Evolutionary conservation across 371 early-diverging fungal genomes (phyloP).

Genomic region (Mucor irregularis): DNA sequence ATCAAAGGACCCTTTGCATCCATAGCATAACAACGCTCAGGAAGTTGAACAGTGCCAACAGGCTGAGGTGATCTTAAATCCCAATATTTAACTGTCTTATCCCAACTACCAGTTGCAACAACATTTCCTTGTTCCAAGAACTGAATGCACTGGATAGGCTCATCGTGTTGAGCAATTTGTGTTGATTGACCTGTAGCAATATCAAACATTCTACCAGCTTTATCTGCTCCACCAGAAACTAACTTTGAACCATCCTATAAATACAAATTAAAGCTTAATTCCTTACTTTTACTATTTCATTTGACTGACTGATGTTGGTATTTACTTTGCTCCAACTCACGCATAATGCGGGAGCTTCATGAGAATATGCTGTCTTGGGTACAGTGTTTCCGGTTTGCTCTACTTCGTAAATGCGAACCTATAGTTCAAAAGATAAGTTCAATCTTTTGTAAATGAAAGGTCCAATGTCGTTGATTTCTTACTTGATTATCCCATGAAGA

Average conservation of each 20-base stretch:
- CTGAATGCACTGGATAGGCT: conserved; percentile 71
- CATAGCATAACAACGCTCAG: conserved; percentile 90
- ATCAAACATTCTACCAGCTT: conserved; percentile 80
- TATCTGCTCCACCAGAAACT: conserved; percentile 87
- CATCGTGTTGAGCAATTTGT: conserved; percentile 85
- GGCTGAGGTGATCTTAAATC: conserved; percentile 81
- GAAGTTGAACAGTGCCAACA: conserved; percentile 70
- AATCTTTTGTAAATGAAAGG: background rate
- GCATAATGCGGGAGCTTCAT: conserved; percentile 84
- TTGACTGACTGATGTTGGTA: background rate
- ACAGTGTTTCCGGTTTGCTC: conserved; percentile 68
- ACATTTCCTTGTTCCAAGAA: conserved; percentile 69
- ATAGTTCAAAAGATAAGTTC: background rate
- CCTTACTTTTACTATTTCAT: background rate
- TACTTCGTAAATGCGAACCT: conserved; percentile 93
- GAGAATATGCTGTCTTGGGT: conserved; percentile 78
- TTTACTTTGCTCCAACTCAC: conserved; percentile 87
- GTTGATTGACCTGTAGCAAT: conserved; percentile 72
- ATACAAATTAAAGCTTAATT: background rate
- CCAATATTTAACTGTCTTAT: conserved; percentile 96
- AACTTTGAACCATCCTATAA: conserved; percentile 84
- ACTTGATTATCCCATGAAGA: conserved; percentile 94
- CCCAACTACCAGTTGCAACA: conserved; percentile 86
- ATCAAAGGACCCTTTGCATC: conserved; percentile 55
- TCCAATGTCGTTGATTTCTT: conserved; percentile 5